Conservation (phyloP, 2,329 filamentous ascomycete genomes). For the Cercospora nicotianae region DNA sequence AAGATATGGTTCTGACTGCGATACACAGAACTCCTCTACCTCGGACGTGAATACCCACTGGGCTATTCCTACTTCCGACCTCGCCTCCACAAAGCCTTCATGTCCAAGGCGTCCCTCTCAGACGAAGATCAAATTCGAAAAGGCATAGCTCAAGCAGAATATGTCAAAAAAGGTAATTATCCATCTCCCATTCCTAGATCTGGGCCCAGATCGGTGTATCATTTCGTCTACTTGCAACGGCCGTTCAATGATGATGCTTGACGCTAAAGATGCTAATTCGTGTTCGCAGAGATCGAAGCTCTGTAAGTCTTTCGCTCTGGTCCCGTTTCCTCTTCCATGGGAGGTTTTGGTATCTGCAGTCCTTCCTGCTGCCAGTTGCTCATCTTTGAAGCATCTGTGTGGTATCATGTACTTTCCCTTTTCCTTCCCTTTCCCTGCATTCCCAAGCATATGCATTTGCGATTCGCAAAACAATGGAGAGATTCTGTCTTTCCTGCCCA, state of each 20-base stretch:
- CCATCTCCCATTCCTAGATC: neutral
- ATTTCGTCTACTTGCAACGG: neutral
- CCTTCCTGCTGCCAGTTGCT: neutral
- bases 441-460: neutral
- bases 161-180: constrained; percentile 78
- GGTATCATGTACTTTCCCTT: neutral
- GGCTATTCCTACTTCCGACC: constrained; percentile 81
- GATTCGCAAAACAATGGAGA: neutral
- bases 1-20: neutral
- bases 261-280: constrained; percentile 13
- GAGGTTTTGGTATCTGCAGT: neutral
- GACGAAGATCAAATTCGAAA: constrained; percentile 74
- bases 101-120: constrained; percentile 66
- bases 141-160: constrained; percentile 76
- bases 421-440: neutral
- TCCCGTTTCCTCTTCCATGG: neutral
- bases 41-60: constrained; percentile 83
- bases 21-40: constrained; percentile 70
- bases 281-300: constrained; percentile 76
- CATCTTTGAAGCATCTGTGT: neutral
- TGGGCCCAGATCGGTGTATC: neutral
- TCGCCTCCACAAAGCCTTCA: constrained; percentile 82
- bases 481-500: neutral
- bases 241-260: neutral
- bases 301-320: constrained; percentile 62